phyloP scores from a whole-genome alignment of 495 filamentous ascomycete species.

The Penicillium ochrochloron region DNA sequence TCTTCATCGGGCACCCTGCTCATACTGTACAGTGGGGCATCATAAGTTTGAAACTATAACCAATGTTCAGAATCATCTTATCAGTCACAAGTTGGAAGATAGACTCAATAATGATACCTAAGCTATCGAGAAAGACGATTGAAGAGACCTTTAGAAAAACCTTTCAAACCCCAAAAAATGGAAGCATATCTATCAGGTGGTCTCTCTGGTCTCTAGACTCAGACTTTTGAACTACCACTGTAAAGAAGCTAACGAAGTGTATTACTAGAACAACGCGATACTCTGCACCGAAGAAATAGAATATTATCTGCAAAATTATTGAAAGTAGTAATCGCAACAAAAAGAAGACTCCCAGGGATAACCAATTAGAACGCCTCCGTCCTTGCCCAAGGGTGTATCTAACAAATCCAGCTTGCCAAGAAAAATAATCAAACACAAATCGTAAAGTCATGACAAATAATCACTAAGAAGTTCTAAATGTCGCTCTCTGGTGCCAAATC shows the following conservation, averaged over 20 bases:
- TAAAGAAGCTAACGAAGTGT: neutral
- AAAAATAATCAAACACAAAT: conserved; percentile 19
- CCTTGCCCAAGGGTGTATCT: conserved; percentile 21
- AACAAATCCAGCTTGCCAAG: conserved; percentile 18
- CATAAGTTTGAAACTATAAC: no score
- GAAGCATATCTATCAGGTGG: no score
- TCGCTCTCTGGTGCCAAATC: conserved; percentile 61
- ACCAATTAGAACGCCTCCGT: conserved; percentile 28
- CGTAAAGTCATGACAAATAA: conserved; percentile 29
- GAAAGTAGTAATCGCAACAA: conserved; percentile 1
- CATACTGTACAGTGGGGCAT: no score
- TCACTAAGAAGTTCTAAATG: conserved; percentile 29
- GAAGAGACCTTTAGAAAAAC: no score
- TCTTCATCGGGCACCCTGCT: no score
- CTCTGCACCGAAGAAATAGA: neutral
- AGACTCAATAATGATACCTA: no score
- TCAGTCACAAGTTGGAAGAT: no score
- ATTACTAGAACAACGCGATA: neutral
- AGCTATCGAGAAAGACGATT: no score
- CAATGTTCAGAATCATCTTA: no score
- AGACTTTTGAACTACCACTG: no score
- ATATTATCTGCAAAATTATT: conserved; percentile 2
- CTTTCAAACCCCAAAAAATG: no score
- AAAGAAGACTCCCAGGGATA: neutral
- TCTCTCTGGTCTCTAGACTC: no score